Conservation (phyloP, 148 eudicot genomes). For the Rhododendron kiyosumense region DNA sequence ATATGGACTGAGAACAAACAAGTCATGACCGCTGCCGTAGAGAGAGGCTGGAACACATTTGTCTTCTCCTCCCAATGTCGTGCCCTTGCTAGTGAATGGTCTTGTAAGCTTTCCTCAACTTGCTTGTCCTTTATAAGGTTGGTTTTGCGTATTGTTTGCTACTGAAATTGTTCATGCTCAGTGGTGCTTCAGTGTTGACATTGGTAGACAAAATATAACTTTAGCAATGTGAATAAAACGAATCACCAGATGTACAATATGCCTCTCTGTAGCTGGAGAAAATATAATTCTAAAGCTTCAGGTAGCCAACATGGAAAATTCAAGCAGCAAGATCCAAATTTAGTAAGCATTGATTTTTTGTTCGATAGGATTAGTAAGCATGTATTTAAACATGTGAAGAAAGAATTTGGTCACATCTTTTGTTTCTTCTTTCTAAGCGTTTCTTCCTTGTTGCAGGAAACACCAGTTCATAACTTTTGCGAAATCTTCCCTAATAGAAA, state of each 20-base stretch:
- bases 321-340: too few species aligned
- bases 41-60: slow-evolving; percentile 88
- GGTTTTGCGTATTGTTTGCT: neutral
- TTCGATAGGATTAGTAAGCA: neutral
- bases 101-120: slow-evolving; percentile 25
- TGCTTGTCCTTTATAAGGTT: neutral
- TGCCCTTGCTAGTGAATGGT: slow-evolving; percentile 61
- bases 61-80: slow-evolving; percentile 41
- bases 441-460: neutral
- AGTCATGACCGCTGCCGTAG: slow-evolving; percentile 87
- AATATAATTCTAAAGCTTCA: too few species aligned
- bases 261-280: too few species aligned
- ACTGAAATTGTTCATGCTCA: too few species aligned
- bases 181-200: too few species aligned
- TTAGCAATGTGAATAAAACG: too few species aligned
- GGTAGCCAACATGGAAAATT: too few species aligned
- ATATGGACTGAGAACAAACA: slow-evolving; percentile 84
- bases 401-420: neutral
- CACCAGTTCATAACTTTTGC: neutral
- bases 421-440: neutral
- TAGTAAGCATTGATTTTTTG: neutral
- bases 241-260: too few species aligned
- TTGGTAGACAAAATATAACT: too few species aligned
- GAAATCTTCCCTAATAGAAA: neutral
- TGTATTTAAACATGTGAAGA: neutral